These are phyloP conservation scores for Tetragonia tetragonoides DNA, from an alignment of 148 eudicot genomes.

Conservation along the genomic window DNA sequence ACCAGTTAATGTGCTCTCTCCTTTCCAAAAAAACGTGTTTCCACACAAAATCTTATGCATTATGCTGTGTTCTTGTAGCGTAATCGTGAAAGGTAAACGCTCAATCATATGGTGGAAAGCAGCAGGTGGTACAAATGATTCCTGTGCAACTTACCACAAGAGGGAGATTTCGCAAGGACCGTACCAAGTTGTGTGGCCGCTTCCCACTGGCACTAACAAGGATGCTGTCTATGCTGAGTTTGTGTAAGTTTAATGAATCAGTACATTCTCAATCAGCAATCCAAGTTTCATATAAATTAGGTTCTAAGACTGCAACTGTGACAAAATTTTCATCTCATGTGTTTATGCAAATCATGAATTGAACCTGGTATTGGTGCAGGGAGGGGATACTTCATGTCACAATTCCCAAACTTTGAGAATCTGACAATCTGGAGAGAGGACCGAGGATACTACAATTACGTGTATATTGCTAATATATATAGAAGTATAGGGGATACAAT, in stretches of 20 bases:
- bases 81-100: constrained; percentile 53
- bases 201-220: constrained; percentile 56
- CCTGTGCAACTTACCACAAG: constrained; percentile 48
- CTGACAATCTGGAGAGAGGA: neutral
- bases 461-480: neutral
- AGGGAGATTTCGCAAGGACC: constrained; percentile 66
- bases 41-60: neutral
- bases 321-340: neutral
- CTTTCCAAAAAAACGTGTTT: neutral
- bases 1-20: too few relatives aligned
- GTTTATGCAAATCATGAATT: neutral
- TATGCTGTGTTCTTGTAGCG: constrained; percentile 35
- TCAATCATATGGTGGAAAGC: constrained; percentile 33
- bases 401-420: constrained; percentile 46
- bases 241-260: constrained; percentile 45
- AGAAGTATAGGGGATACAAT: neutral
- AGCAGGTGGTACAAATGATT: constrained; percentile 27
- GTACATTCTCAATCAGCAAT: neutral
- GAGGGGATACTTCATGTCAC: constrained; percentile 63
- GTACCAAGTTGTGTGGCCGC: constrained; percentile 59
- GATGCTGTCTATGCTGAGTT: constrained; percentile 64
- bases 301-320: neutral
- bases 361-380: constrained; percentile 42
- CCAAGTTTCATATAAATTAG: neutral
- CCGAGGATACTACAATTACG: neutral